phyloP scores from a whole-genome alignment of 768 basidiomycete genomes.

The Lentinula sp. region DNA sequence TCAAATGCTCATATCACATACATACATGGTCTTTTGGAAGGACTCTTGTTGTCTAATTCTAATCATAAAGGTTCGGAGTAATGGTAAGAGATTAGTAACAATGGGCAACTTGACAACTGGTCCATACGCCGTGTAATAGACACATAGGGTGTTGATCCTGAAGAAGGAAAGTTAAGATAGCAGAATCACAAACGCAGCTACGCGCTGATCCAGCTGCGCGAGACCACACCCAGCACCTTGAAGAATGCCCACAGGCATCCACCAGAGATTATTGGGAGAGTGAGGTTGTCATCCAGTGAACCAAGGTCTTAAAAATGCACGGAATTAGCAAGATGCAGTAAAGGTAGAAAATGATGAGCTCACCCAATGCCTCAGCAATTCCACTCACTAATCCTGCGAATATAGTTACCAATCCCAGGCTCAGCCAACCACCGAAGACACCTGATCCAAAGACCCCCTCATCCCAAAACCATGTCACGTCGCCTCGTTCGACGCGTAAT shows the following conservation, averaged over 20 bases:
- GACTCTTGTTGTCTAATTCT: too few species aligned
- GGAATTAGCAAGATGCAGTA: neutral
- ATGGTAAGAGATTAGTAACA: too few species aligned
- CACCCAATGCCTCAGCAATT: constrained; percentile 86
- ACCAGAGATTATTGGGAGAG: constrained; percentile 83
- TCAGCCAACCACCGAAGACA: constrained; percentile 33
- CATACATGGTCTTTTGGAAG: too few species aligned
- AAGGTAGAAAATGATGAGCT: constrained; percentile 19
- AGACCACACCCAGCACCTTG: constrained; percentile 29
- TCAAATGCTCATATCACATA: too few species aligned
- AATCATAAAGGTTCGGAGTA: too few species aligned
- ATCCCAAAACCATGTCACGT: constrained; percentile 54
- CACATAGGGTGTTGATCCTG: too few species aligned
- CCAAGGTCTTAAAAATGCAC: constrained; percentile 58
- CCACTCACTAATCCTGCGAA: constrained; percentile 77
- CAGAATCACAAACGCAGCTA: neutral
- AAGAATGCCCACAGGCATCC: constrained; percentile 44
- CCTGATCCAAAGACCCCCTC: constrained; percentile 27
- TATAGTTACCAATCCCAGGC: constrained; percentile 49
- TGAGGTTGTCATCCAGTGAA: constrained; percentile 83
- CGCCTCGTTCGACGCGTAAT: constrained; percentile 10
- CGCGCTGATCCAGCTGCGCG: constrained; percentile 4
- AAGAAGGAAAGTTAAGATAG: neutral
- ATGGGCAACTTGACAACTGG: too few species aligned
- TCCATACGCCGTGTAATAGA: too few species aligned